Percentiles rank a stretch among this genome's conserved stretches.
Conservation (phyloP, 805 yeast genomes). For the Henningerozyma blattae region DNA sequence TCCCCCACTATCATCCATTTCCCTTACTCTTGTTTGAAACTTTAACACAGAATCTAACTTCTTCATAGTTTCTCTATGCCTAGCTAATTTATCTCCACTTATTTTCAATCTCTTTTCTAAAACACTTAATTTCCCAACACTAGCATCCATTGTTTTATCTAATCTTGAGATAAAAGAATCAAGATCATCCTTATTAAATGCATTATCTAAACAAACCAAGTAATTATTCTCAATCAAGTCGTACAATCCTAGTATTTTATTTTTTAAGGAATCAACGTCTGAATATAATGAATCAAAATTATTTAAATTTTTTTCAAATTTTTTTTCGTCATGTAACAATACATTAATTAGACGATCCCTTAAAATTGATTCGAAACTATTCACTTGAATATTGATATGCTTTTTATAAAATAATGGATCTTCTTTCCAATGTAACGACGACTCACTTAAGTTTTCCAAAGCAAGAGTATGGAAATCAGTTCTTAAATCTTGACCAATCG, state of each 20-base stretch:
- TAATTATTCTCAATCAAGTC: conserved; percentile 19
- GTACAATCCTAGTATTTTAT: conserved; percentile 14
- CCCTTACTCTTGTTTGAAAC: too few species aligned
- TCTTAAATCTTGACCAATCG: too few species aligned
- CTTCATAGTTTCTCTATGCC: conserved; percentile 17
- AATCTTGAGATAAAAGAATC: conserved; percentile 17
- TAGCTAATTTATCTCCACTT: conserved; percentile 9
- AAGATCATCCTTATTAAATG: conserved; percentile 16
- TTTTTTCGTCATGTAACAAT: conserved; percentile 18
- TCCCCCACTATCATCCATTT: too few species aligned
- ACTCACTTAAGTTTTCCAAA: too few species aligned
- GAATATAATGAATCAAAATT: conserved; percentile 15
- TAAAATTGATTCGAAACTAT: conserved; percentile 15
- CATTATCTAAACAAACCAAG: conserved; percentile 16
- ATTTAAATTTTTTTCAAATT: conserved; percentile 17
- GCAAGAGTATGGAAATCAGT: too few species aligned
- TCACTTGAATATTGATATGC: conserved; percentile 14
- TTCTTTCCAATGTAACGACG: too few species aligned
- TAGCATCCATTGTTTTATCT: conserved; percentile 5
- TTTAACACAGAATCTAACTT: conserved; percentile 17
- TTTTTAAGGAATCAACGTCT: conserved; percentile 20
- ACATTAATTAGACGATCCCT: conserved; percentile 12
- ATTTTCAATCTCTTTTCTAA: conserved; percentile 19
- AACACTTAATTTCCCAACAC: conserved; percentile 14
- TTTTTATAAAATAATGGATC: conserved; percentile 11